phyloP scores from a whole-genome alignment of 2,329 filamentous ascomycete genomes.

The Drechslerella stenobrocha region DNA sequence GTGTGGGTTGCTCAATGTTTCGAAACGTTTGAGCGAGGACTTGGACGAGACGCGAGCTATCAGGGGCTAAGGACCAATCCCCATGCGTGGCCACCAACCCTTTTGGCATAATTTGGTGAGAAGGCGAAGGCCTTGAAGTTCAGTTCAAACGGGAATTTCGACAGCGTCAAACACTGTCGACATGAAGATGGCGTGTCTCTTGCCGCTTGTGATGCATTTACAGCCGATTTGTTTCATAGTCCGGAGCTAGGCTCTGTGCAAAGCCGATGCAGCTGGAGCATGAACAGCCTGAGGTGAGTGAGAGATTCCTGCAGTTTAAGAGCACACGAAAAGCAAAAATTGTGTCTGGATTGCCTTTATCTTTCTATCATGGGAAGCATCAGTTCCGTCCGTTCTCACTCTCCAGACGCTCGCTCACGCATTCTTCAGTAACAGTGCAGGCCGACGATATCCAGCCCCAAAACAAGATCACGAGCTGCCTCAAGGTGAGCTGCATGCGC shows the following conservation, averaged over 20 bases:
- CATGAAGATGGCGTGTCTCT: conserved; percentile 42
- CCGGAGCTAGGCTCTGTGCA: conserved; percentile 29
- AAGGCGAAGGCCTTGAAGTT: conserved; percentile 20
- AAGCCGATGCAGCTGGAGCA: conserved; percentile 43
- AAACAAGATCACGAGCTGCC: conserved; percentile 20
- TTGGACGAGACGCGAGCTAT: conserved; percentile 47
- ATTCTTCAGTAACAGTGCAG: conserved; percentile 1
- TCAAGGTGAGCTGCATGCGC: conserved; percentile 40
- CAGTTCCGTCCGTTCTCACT: conserved; percentile 14
- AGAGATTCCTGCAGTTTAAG: conserved; percentile 43
- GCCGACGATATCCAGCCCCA: neutral
- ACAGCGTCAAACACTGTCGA: conserved; percentile 46
- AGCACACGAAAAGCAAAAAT: conserved; percentile 45
- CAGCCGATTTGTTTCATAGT: conserved; percentile 48
- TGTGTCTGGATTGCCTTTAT: conserved; percentile 38
- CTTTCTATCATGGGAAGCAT: conserved; percentile 46
- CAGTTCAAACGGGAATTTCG: conserved; percentile 29
- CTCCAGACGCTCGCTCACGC: conserved; percentile 42
- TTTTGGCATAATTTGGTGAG: conserved; percentile 46
- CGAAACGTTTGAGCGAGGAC: conserved; percentile 49
- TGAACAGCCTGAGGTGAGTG: conserved; percentile 48
- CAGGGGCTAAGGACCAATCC: conserved; percentile 47
- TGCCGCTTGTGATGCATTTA: conserved; percentile 48
- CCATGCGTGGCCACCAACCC: conserved; percentile 44
- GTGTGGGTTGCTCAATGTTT: conserved; percentile 48